These are phyloP conservation scores for Epichloe sp. DNA, from an alignment of 2,329 filamentous ascomycete genomes.

Conservation along the genomic window DNA sequence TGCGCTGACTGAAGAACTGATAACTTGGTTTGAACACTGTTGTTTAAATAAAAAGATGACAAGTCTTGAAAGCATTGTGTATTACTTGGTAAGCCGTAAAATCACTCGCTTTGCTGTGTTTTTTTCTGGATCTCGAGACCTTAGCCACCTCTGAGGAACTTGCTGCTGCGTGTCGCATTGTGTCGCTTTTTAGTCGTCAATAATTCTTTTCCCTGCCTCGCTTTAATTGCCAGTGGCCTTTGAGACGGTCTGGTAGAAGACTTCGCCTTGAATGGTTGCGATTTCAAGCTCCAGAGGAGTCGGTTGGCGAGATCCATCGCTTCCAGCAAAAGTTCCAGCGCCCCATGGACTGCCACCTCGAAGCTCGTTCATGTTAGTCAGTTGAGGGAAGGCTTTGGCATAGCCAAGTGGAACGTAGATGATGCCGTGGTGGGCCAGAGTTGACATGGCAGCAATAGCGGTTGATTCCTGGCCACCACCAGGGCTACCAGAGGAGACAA, in stretches of 20 bases:
- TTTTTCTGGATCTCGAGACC: not conserved
- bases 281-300: constrained; percentile 61
- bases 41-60: not conserved
- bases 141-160: not conserved
- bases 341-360: constrained; percentile 88
- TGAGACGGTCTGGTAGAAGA: constrained; percentile 64
- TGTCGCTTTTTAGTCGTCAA: no score
- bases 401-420: constrained; percentile 95
- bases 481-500: constrained; percentile 70
- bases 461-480: constrained; percentile 94
- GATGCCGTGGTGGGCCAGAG: constrained; percentile 84
- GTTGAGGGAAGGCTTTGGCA: constrained; percentile 58
- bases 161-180: not conserved
- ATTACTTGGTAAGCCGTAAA: not conserved
- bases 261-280: constrained; percentile 70
- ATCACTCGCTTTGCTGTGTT: not conserved
- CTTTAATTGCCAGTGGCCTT: constrained; percentile 71
- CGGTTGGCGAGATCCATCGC: constrained; percentile 77
- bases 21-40: no score
- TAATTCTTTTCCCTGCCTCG: constrained; percentile 30
- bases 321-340: constrained; percentile 73
- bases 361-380: constrained; percentile 63
- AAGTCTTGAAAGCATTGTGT: not conserved
- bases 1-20: no score
- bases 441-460: constrained; percentile 66